A percentile compares a stretch with the other conserved stretches of the same genome.
Conservation (phyloP, 2,329 filamentous ascomycete genomes). For the Aureobasidium mangrovei region DNA sequence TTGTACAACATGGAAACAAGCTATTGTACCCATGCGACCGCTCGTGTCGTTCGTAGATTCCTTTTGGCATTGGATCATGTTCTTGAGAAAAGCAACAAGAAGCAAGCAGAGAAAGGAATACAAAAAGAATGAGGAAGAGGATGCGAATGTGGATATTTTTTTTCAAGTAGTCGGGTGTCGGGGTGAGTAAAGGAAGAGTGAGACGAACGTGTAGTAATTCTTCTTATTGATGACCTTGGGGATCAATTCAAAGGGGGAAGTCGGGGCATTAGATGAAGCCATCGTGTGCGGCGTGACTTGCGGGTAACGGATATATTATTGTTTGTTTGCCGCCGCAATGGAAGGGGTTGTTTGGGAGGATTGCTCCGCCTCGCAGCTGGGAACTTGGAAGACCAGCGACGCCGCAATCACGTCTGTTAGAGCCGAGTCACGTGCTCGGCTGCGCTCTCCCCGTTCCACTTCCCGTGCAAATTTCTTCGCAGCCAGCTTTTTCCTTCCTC, state of each 20-base stretch:
- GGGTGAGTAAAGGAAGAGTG: not conserved
- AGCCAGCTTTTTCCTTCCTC: not conserved
- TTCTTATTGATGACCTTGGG: conserved; percentile 80
- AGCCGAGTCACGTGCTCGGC: not conserved
- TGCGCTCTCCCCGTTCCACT: not conserved
- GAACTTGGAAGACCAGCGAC: not conserved
- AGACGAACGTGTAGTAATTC: conserved; percentile 89
- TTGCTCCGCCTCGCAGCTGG: not conserved
- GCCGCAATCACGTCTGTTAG: not conserved
- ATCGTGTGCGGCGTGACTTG: conserved; percentile 14
- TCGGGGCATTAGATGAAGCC: conserved; percentile 13
- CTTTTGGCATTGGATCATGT: conserved; percentile 14
- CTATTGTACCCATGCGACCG: conserved; percentile 11
- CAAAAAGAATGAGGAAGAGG: not conserved
- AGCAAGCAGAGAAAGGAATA: not conserved
- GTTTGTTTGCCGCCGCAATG: conserved; percentile 13
- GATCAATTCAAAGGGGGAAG: conserved; percentile 11
- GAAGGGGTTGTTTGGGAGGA: conserved; percentile 10
- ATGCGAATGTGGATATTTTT: not conserved
- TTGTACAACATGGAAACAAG: not conserved
- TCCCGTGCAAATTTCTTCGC: conserved; percentile 2
- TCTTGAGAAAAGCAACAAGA: not conserved
- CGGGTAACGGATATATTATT: conserved; percentile 11
- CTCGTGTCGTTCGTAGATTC: conserved; percentile 14
- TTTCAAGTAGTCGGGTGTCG: too few species aligned